These are phyloP conservation scores for Diaporthe humulicola DNA, from an alignment of 2,329 filamentous ascomycete species.

Conservation along the genomic window DNA sequence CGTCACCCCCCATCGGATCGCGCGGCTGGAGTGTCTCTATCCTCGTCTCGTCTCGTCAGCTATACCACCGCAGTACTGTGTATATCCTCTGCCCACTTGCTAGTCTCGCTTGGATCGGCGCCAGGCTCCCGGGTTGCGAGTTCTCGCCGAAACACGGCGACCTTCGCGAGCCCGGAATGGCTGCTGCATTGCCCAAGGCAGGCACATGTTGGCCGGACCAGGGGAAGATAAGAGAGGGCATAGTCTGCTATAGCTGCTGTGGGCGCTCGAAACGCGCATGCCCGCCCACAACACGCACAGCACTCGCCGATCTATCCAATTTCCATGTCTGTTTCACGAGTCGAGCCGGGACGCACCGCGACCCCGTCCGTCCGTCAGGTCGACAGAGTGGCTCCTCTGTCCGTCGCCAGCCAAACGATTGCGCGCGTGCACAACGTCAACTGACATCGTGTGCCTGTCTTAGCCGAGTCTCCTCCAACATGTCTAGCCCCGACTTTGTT, in stretches of 20 bases:
- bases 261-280: too few relatives aligned
- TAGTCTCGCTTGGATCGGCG: constrained; percentile 30
- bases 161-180: constrained; percentile 1
- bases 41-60: not conserved
- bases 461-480: not conserved
- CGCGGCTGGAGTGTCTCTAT: constrained; percentile 32
- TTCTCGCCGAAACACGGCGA: constrained; percentile 29
- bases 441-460: constrained; percentile 24
- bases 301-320: constrained; percentile 1
- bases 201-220: not conserved
- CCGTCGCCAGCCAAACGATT: constrained; percentile 26
- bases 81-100: not conserved
- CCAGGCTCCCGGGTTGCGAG: constrained; percentile 23
- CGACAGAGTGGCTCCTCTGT: constrained; percentile 8
- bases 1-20: constrained; percentile 11
- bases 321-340: not conserved
- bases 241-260: not conserved
- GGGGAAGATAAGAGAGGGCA: not conserved
- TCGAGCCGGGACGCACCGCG: constrained; percentile 4
- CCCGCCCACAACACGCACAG: too few relatives aligned
- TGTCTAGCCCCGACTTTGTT: constrained; percentile 16
- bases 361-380: not conserved
- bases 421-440: constrained; percentile 15
- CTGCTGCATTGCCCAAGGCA: not conserved
- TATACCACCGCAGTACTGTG: not conserved